Evolutionary conservation across 345 rosid species (phyloP), one percentile per base, ranked within the genome.

Genomic region (Rhodamnia argentea): DNA sequence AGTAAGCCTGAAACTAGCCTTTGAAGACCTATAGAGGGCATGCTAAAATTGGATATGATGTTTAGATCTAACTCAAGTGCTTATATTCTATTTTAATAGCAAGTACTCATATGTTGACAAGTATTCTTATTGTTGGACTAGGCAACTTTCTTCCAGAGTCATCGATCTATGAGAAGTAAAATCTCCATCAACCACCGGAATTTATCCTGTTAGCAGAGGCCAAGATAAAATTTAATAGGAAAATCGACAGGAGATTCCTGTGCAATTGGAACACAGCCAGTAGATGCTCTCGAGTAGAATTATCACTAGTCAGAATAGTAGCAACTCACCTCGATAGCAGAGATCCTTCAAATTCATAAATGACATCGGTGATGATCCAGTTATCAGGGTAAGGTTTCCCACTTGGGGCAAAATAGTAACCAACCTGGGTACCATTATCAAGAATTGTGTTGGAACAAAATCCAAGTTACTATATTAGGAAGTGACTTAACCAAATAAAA

Each of bases 361-460:
- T 91, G 90, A 97, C 44, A 91, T 97, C 99, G 13, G 99, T 96
- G 86, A 95, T 92, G 87, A 96, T 97, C 99, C 99, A 97, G 88
- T 96, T 97, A 91, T 97, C 98, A 91, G 99, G 99, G 88, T 97
- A 97, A 88, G 99, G 98, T 91, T 97, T 97, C 87, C 99, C 98
- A 88, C 99, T 96, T 52, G 99, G 98, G 42, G 99, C 99, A 91
- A 95, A 92, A 91, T 94, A 97, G 88, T 95, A 95, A 83, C 99
- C 99, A 90, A 96, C 99, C 99, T 97, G 92, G 84, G 62, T 83
- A 51, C 82, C 86, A 86, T 85, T 89, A 58, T 83, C 90, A 85
- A 64, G 37, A 58, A 40, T 16, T 11, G 62, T 26, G 32, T 50
- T 27, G 37, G 32, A 47, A 84, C 16, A 24, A 54, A 75, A 75